These are phyloP conservation scores for Sporothrix globosa DNA, from an alignment of 2,329 filamentous ascomycete genomes.

Conservation along the genomic window DNA sequence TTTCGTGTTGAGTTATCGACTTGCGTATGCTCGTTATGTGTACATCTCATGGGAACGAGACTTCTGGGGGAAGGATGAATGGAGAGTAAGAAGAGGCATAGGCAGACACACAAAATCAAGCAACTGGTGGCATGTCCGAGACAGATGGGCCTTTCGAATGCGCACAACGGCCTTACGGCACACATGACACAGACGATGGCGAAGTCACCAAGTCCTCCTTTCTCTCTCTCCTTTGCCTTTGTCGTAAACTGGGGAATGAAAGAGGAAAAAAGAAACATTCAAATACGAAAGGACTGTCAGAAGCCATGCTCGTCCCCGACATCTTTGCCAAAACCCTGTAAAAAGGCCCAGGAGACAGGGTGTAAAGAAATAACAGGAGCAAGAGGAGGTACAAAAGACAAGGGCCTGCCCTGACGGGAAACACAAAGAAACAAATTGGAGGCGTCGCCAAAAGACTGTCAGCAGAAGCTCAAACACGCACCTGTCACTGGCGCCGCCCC, in stretches of 20 bases:
- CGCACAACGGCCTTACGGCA: background rate
- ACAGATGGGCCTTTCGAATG: too few species aligned
- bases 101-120: background rate
- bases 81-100: background rate
- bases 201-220: background rate
- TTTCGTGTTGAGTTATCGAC: conserved; percentile 16
- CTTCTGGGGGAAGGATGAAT: background rate
- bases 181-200: background rate
- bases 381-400: background rate
- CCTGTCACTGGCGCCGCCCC: conserved; percentile 1
- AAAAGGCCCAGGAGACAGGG: background rate
- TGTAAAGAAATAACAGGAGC: background rate
- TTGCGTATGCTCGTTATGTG: background rate
- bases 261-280: background rate
- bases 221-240: background rate
- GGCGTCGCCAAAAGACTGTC: conserved; percentile 21
- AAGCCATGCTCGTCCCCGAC: background rate
- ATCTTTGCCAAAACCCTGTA: background rate
- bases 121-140: too few species aligned
- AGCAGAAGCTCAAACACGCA: conserved; percentile 25
- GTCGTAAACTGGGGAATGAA: background rate
- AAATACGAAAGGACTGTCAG: background rate
- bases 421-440: conserved; percentile 8
- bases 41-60: too few species aligned
- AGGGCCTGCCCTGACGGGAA: background rate